Percentiles rank a stretch among this genome's conserved stretches.
Conservation (phyloP, 768 basidiomycete genomes). For the Goffeauzyma gilvescens region DNA sequence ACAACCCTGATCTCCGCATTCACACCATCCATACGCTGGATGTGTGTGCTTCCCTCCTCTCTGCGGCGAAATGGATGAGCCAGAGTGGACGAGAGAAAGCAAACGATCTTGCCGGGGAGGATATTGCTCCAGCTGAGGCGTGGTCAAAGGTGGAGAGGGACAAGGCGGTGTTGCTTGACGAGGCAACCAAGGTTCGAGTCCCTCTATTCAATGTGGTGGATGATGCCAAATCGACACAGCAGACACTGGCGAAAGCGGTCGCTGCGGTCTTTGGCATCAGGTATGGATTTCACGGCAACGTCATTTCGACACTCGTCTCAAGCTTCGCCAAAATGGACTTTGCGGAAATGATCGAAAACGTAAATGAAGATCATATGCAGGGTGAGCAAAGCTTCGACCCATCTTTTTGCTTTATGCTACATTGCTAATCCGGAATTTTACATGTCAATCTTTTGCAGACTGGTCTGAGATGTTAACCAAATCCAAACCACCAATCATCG, state of each 20-base stretch:
- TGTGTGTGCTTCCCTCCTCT: slow-evolving; percentile 17
- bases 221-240: slow-evolving; percentile 23
- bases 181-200: slow-evolving; percentile 14
- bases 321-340: slow-evolving; percentile 30
- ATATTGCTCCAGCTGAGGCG: slow-evolving; percentile 7
- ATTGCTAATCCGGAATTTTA: neutral
- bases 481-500: slow-evolving; percentile 23
- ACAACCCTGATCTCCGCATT: slow-evolving; percentile 28
- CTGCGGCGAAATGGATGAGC: slow-evolving; percentile 7
- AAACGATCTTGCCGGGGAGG: slow-evolving; percentile 9
- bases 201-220: slow-evolving; percentile 29
- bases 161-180: slow-evolving; percentile 18
- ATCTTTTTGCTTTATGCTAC: neutral
- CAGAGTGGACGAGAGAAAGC: slow-evolving; percentile 1
- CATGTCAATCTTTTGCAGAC: slow-evolving; percentile 4
- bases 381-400: slow-evolving; percentile 10
- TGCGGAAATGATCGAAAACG: slow-evolving; percentile 26
- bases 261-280: slow-evolving; percentile 25
- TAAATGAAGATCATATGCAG: slow-evolving; percentile 30
- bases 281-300: slow-evolving; percentile 25
- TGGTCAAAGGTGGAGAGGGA: slow-evolving; percentile 14
- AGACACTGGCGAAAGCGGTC: slow-evolving; percentile 21
- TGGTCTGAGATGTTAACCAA: slow-evolving; percentile 27
- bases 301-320: slow-evolving; percentile 21
- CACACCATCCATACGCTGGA: slow-evolving; percentile 25